Percentiles rank a stretch among this genome's conserved stretches.
These are phyloP conservation scores for Globisporangium nunn DNA, from an alignment of 352 stramenopile genomes.

Conservation along the genomic window DNA sequence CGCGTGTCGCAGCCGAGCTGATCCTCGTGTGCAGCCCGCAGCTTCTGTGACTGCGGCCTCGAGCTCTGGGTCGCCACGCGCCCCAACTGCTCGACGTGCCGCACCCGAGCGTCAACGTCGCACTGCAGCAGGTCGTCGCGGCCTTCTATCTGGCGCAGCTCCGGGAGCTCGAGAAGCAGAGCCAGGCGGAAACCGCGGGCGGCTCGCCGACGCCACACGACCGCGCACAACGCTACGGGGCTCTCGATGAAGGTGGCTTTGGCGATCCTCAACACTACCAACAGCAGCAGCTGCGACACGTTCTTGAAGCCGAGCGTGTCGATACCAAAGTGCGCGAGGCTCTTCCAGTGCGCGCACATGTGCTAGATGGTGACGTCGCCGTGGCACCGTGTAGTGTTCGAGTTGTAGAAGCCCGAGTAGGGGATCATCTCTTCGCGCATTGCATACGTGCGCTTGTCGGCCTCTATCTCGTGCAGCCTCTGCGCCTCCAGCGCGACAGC, in stretches of 20 bases:
- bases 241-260: conserved; percentile 10
- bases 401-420: conserved; percentile 46
- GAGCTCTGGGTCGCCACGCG: conserved; percentile 34
- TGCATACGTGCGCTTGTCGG: conserved; percentile 46
- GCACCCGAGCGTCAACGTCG: conserved; percentile 22
- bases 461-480: conserved; percentile 53
- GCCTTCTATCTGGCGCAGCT: conserved; percentile 24
- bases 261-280: conserved; percentile 11
- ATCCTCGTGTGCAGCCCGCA: conserved; percentile 35
- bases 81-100: conserved; percentile 25
- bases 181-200: conserved; percentile 16
- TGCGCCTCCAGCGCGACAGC: conserved; percentile 32
- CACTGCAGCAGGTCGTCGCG: conserved; percentile 26
- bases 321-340: conserved; percentile 31
- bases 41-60: conserved; percentile 37
- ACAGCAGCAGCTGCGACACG: conserved; percentile 29
- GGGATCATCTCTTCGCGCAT: conserved; percentile 53
- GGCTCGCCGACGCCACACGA: conserved; percentile 19
- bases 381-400: conserved; percentile 41
- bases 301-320: conserved; percentile 38
- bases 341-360: conserved; percentile 40
- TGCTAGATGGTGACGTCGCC: conserved; percentile 51
- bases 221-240: conserved; percentile 19
- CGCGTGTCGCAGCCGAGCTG: conserved; percentile 20
- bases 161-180: conserved; percentile 19